A percentile compares a stretch with the other conserved stretches of the same genome.
phyloP scores from a whole-genome alignment of 2,329 filamentous ascomycete genomes.

The Pleurostoma richardsiae region DNA sequence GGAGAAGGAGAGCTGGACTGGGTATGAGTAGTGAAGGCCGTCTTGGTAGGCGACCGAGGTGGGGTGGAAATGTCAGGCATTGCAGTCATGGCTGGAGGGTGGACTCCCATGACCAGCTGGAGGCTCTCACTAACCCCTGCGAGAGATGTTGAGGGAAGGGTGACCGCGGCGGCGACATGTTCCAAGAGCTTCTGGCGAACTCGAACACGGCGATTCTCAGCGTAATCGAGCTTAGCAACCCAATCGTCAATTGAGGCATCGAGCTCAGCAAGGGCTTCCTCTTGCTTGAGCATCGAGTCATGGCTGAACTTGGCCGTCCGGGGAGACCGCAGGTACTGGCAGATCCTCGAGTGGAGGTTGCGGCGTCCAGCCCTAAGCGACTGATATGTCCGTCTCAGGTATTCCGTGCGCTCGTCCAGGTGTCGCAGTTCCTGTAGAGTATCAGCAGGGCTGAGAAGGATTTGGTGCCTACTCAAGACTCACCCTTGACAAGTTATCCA shows the following conservation, averaged over 20 bases:
- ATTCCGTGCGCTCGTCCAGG: slow-evolving; percentile 74
- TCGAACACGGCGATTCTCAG: slow-evolving; percentile 70
- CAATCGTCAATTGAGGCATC: slow-evolving; percentile 77
- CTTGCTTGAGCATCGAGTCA: slow-evolving; percentile 72
- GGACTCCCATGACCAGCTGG: slow-evolving; percentile 34
- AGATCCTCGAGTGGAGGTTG: slow-evolving; percentile 72
- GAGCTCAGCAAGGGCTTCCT: slow-evolving; percentile 72
- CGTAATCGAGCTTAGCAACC: slow-evolving; percentile 73
- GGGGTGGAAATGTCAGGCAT: slow-evolving; percentile 47
- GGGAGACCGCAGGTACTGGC: slow-evolving; percentile 69
- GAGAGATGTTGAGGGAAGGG: slow-evolving; percentile 33
- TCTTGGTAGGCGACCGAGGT: slow-evolving; percentile 53
- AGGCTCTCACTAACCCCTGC: slow-evolving; percentile 31
- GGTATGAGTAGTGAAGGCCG: slow-evolving; percentile 20
- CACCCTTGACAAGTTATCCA: slow-evolving; percentile 61
- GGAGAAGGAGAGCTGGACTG: slow-evolving; percentile 38
- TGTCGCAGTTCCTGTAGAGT: slow-evolving; percentile 59
- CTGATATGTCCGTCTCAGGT: slow-evolving; percentile 71
- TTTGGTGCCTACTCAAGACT: slow-evolving; percentile 8
- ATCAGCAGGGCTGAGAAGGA: background rate
- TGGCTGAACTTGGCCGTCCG: slow-evolving; percentile 67
- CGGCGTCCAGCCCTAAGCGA: slow-evolving; percentile 71
- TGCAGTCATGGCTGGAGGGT: slow-evolving; percentile 16
- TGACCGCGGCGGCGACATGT: slow-evolving; percentile 69
- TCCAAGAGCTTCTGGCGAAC: slow-evolving; percentile 77